Percentiles rank a stretch among this genome's conserved stretches.
Evolutionary conservation across 2,329 filamentous ascomycete species (phyloP).

Genomic region (Pyrenophora tritici-repentis): DNA sequence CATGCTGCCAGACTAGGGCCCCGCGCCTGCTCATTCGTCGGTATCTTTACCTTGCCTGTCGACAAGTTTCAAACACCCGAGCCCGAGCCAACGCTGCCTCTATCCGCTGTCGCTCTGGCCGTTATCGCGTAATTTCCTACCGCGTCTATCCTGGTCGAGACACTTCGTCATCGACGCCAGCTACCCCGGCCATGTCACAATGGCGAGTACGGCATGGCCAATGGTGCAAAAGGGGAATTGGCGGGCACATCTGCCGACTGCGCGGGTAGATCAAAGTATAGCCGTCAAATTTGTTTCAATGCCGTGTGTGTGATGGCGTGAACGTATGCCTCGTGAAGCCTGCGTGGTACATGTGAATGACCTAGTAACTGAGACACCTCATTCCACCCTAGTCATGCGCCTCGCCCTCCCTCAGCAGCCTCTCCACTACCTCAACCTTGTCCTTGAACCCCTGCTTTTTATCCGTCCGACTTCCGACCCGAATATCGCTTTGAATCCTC

Average conservation of each 20-base stretch:
- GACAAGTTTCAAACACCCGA: constrained; percentile 9
- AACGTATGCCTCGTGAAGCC: neutral
- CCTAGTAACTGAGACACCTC: constrained; percentile 10
- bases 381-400: neutral
- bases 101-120: constrained; percentile 6
- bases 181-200: neutral
- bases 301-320: neutral
- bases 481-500: constrained; percentile 86
- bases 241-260: constrained; percentile 9
- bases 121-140: constrained; percentile 4
- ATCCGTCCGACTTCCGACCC: constrained; percentile 83
- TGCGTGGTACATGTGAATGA: constrained; percentile 4
- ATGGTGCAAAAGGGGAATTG: neutral
- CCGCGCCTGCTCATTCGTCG: constrained; percentile 6
- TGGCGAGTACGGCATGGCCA: neutral
- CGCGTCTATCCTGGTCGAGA: neutral
- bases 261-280: neutral
- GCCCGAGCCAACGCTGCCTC: neutral
- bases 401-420: constrained; percentile 52
- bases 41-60: neutral
- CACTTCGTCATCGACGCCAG: neutral
- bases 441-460: constrained; percentile 81
- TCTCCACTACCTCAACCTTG: constrained; percentile 70
- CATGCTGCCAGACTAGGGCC: neutral
- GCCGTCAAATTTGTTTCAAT: constrained; percentile 13